Conservation (phyloP, 2,329 filamentous ascomycete genomes). For the Ilyonectria mors-panacis region DNA sequence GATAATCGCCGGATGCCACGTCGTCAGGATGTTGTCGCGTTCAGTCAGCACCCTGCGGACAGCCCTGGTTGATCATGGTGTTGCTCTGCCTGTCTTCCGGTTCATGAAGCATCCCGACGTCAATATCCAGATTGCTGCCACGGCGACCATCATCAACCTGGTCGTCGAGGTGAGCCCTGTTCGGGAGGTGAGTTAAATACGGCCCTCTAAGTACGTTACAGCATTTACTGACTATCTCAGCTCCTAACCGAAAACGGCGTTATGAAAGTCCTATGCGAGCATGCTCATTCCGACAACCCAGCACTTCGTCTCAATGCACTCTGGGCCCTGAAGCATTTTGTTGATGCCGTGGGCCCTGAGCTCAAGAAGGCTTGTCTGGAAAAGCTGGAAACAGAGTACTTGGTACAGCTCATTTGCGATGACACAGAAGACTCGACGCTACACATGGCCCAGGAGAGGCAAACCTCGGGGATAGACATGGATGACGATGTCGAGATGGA, state of each 20-base stretch:
- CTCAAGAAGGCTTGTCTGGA: conserved; percentile 85
- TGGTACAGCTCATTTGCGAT: conserved; percentile 82
- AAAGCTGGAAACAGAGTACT: conserved; percentile 83
- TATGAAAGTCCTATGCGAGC: conserved; percentile 83
- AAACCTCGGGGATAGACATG: conserved; percentile 56
- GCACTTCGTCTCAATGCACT: conserved; percentile 86
- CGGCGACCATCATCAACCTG: conserved; percentile 87
- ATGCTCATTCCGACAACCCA: conserved; percentile 86
- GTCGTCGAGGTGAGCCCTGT: conserved; percentile 92
- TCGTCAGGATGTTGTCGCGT: conserved; percentile 84
- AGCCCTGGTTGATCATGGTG: conserved; percentile 86
- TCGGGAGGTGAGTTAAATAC: conserved; percentile 76
- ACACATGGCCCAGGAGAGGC: conserved; percentile 53
- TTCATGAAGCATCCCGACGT: conserved; percentile 82
- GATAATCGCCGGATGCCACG: conserved; percentile 87
- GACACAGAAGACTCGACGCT: conserved; percentile 70
- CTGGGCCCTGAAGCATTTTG: conserved; percentile 94
- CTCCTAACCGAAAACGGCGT: conserved; percentile 81
- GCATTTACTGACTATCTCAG: conserved; percentile 59
- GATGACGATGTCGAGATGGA: conserved; percentile 74
- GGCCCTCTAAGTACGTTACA: too few relatives aligned
- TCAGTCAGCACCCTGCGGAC: conserved; percentile 89
- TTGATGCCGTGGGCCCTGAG: conserved; percentile 78
- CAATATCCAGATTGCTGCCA: conserved; percentile 88
- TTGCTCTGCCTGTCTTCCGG: conserved; percentile 82